Evolutionary conservation across 1,139 yeast species (phyloP).

Genomic region (Candida sp.): DNA sequence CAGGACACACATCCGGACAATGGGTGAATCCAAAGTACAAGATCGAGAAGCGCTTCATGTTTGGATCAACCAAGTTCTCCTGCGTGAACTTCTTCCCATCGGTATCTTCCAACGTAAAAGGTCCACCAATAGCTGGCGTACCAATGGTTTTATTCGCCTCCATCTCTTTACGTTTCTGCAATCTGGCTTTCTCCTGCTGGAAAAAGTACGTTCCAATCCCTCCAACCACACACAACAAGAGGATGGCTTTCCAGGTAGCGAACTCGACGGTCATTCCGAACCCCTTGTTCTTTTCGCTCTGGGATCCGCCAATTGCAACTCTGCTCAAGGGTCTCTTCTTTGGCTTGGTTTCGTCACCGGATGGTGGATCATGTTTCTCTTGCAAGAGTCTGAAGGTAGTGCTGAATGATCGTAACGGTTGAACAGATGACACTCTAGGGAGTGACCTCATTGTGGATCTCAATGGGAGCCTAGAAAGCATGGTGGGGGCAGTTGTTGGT

Average conservation of each 20-base stretch:
- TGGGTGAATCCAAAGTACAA: constrained; percentile 95
- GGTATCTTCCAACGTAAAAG: constrained; percentile 73
- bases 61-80: constrained; percentile 65
- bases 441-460: background rate
- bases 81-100: constrained; percentile 78
- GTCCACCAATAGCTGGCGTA: constrained; percentile 93
- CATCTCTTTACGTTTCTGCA: constrained; percentile 76
- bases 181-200: constrained; percentile 70
- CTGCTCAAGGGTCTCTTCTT: constrained; percentile 49
- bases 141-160: constrained; percentile 90
- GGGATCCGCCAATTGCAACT: constrained; percentile 50
- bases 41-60: constrained; percentile 64
- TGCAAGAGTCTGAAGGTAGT: background rate
- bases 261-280: constrained; percentile 55
- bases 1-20: constrained; percentile 99
- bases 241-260: constrained; percentile 88
- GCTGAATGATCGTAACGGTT: background rate
- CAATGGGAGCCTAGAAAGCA: constrained; percentile 1
- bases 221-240: constrained; percentile 68
- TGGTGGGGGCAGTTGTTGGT: background rate
- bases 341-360: constrained; percentile 4
- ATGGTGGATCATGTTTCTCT: constrained; percentile 1
- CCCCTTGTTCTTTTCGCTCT: constrained; percentile 26
- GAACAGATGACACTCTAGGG: background rate
- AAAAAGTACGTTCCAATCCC: constrained; percentile 74